phyloP scores from a whole-genome alignment of 1,284 basidiomycete genomes.

The Malassezia globosa region DNA sequence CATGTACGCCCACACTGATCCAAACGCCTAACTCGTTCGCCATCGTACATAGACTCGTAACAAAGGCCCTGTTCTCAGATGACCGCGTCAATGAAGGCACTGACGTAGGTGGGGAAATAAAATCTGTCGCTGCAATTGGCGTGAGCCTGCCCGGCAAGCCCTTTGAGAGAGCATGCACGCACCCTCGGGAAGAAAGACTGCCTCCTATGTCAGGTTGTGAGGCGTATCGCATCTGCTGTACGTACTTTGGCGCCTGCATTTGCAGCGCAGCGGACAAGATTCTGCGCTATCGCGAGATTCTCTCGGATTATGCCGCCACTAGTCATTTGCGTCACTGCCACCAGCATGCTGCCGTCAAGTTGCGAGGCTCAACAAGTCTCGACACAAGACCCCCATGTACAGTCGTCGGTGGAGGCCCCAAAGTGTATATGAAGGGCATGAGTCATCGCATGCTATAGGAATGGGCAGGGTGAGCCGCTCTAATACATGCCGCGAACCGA shows the following conservation, averaged over 20 bases:
- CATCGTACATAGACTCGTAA: conserved; percentile 42
- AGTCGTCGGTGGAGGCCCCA: no score
- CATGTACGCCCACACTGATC: conserved; percentile 51
- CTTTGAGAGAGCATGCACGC: not conserved
- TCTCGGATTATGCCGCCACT: conserved; percentile 31
- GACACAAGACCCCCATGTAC: no score
- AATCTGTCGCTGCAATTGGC: conserved; percentile 50
- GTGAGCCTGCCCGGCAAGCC: no score
- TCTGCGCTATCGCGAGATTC: conserved; percentile 24
- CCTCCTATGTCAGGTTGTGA: no score
- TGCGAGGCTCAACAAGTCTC: no score
- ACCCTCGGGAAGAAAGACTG: conserved; percentile 18
- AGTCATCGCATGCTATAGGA: no score
- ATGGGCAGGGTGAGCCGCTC: no score
- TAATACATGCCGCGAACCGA: no score
- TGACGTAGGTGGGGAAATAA: conserved; percentile 48
- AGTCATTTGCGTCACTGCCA: conserved; percentile 40
- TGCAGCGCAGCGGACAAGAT: conserved; percentile 48
- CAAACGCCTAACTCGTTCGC: conserved; percentile 48
- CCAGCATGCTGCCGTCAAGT: conserved; percentile 39
- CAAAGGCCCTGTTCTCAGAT: conserved; percentile 35
- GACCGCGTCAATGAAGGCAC: conserved; percentile 36
- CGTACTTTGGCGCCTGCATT: conserved; percentile 23
- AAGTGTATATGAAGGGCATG: no score
- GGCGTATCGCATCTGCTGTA: no score